A percentile compares a stretch with the other conserved stretches of the same genome.
Conservation (phyloP, 164 flowering plant genomes). For the Macadamia integrifolia region DNA sequence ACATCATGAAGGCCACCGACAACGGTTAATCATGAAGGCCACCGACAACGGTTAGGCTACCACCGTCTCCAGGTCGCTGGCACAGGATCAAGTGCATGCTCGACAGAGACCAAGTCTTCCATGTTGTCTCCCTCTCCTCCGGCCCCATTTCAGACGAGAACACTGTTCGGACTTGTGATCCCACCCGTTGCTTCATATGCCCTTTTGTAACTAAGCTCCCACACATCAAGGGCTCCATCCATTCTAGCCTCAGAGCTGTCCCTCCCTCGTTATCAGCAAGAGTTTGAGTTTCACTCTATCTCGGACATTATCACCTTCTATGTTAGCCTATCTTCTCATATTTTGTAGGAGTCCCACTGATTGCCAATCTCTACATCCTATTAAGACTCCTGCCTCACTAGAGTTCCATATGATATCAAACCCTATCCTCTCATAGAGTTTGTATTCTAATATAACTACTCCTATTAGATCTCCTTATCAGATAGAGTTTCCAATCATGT, state of each 20-base stretch:
- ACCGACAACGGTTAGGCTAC: conserved; percentile 95
- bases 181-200: conserved; percentile 54
- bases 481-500: too few relatives aligned
- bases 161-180: conserved; percentile 87
- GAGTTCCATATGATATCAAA: too few relatives aligned
- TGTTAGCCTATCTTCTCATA: too few relatives aligned
- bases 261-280: conserved; percentile 45
- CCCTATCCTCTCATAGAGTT: too few relatives aligned
- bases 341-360: too few relatives aligned
- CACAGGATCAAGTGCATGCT: conserved; percentile 99
- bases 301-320: too few relatives aligned
- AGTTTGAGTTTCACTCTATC: too few relatives aligned
- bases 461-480: too few relatives aligned
- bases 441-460: too few relatives aligned
- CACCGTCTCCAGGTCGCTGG: conserved; percentile 84
- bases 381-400: too few relatives aligned
- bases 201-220: conserved; percentile 68
- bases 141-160: conserved; percentile 93
- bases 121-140: conserved; percentile 82
- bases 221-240: conserved; percentile 56
- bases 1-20: conserved; percentile 29
- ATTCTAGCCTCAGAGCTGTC: conserved; percentile 36
- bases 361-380: too few relatives aligned
- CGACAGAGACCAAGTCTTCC: conserved; percentile 68
- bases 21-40: conserved; percentile 38